phyloP scores from a whole-genome alignment of 495 filamentous ascomycete genomes.

The Lasiosphaeria miniovina region DNA sequence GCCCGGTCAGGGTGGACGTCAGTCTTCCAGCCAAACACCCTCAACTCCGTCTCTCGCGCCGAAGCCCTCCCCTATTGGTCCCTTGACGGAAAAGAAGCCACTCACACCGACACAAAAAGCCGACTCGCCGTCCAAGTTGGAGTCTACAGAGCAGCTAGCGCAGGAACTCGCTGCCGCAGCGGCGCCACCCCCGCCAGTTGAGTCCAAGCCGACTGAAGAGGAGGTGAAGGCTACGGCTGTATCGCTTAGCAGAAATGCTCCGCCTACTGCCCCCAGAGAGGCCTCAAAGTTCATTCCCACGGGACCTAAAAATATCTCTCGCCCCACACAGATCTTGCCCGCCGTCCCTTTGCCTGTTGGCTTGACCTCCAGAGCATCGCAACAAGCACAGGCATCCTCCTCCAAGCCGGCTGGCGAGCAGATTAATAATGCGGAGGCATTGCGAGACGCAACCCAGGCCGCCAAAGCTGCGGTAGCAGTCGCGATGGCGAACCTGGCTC shows the following conservation, averaged over 20 bases:
- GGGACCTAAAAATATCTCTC: conserved; percentile 57
- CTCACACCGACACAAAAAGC: conserved; percentile 31
- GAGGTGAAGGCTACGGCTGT: conserved; percentile 53
- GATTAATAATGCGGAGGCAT: conserved; percentile 31
- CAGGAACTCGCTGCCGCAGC: conserved; percentile 36
- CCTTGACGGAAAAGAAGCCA: conserved; percentile 47
- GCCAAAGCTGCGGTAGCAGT: conserved; percentile 83
- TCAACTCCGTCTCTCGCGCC: conserved; percentile 34
- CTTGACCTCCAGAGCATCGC: conserved; percentile 49
- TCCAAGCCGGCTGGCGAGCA: conserved; percentile 35
- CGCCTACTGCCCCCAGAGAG: conserved; percentile 32
- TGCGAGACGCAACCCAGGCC: conserved; percentile 74
- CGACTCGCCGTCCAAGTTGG: conserved; percentile 38
- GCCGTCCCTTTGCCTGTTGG: conserved; percentile 69
- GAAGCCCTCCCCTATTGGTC: conserved; percentile 55
- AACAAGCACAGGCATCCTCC: conserved; percentile 27
- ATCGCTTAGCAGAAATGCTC: conserved; percentile 34
- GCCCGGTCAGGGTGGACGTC: conserved; percentile 26
- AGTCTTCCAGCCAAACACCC: conserved; percentile 35
- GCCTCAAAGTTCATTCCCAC: conserved; percentile 50
- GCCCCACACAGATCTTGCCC: conserved; percentile 43
- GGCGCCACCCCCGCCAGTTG: conserved; percentile 60
- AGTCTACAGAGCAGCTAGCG: conserved; percentile 36
- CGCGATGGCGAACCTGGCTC: conserved; percentile 75
- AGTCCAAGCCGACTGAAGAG: conserved; percentile 62